Conservation (phyloP, 148 eudicot species). For the Dianthus caryophyllus region DNA sequence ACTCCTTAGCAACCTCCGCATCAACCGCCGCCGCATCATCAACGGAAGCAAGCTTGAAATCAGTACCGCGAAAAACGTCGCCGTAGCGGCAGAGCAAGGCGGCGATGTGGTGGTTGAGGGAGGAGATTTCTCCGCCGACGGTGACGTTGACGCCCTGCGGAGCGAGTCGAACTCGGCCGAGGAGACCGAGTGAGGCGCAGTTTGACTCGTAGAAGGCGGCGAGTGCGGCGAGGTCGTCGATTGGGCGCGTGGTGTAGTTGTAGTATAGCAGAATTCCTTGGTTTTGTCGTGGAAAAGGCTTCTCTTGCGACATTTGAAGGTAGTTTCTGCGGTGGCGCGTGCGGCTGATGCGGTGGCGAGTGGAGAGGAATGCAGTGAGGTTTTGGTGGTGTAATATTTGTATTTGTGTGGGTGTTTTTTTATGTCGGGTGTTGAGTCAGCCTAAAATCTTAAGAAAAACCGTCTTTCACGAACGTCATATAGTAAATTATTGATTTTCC, state of each 20-base stretch:
- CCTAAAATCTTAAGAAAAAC: too few relatives aligned
- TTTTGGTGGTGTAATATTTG: background rate
- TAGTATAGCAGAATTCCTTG: constrained; percentile 78
- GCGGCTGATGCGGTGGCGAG: background rate
- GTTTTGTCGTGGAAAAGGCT: background rate
- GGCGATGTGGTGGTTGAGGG: constrained; percentile 61
- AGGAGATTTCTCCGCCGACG: constrained; percentile 66
- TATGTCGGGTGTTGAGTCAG: too few relatives aligned
- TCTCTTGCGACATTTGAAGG: background rate
- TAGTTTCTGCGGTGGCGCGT: background rate
- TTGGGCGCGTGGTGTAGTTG: constrained; percentile 51
- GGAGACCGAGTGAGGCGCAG: constrained; percentile 72
- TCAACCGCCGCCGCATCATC: constrained; percentile 53
- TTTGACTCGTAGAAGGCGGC: constrained; percentile 58
- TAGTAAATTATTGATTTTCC: too few relatives aligned
- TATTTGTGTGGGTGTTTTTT: too few relatives aligned
- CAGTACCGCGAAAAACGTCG: constrained; percentile 63
- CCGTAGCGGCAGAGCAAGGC: constrained; percentile 38
- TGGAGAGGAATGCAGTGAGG: background rate
- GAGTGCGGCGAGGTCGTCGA: constrained; percentile 49
- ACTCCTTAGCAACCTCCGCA: constrained; percentile 70
- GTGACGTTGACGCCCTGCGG: constrained; percentile 89
- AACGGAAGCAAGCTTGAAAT: constrained; percentile 89
- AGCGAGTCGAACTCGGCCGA: constrained; percentile 91
- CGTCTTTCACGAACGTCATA: too few relatives aligned